A percentile compares a stretch with the other conserved stretches of the same genome.
These are phyloP conservation scores for Cryptosporidium tyzzeri DNA, from an alignment of 169 alveolate species.

Conservation along the genomic window DNA sequence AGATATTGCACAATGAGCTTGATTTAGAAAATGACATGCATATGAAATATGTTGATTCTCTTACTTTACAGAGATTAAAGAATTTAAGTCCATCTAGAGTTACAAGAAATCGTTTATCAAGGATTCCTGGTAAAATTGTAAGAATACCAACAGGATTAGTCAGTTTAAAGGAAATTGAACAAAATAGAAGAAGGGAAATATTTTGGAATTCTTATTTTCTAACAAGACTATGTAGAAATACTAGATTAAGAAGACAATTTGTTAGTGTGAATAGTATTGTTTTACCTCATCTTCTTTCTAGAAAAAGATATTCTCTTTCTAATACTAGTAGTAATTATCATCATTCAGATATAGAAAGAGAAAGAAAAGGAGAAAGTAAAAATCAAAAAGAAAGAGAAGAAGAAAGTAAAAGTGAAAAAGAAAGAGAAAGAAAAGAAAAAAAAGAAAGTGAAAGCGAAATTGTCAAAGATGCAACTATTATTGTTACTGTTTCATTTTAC, in stretches of 20 bases:
- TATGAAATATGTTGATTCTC: constrained; percentile 18
- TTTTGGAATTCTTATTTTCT: constrained; percentile 20
- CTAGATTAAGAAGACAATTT: constrained; percentile 53
- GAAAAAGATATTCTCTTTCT: background rate
- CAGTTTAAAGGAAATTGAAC: constrained; percentile 21
- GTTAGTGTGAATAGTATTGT: constrained; percentile 63
- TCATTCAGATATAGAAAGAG: too few relatives aligned
- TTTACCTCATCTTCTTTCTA: constrained; percentile 47
- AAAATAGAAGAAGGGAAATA: constrained; percentile 9
- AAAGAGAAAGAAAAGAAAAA: too few relatives aligned
- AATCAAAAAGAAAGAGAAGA: too few relatives aligned
- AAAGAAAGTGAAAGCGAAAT: background rate
- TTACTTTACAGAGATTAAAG: constrained; percentile 6
- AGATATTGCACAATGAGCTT: background rate
- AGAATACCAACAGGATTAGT: constrained; percentile 10
- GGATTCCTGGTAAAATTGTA: constrained; percentile 50
- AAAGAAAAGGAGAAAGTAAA: too few relatives aligned
- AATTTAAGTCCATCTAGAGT: constrained; percentile 29
- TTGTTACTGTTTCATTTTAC: constrained; percentile 80
- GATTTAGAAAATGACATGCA: constrained; percentile 19
- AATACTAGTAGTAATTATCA: background rate
- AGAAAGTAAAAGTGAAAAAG: too few relatives aligned
- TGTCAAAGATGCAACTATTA: constrained; percentile 15
- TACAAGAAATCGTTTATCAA: constrained; percentile 30
- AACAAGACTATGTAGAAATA: constrained; percentile 22